Conservation (phyloP, 228 moss, liverwort and hornwort genomes). For the Sphagnum magellanicum region DNA sequence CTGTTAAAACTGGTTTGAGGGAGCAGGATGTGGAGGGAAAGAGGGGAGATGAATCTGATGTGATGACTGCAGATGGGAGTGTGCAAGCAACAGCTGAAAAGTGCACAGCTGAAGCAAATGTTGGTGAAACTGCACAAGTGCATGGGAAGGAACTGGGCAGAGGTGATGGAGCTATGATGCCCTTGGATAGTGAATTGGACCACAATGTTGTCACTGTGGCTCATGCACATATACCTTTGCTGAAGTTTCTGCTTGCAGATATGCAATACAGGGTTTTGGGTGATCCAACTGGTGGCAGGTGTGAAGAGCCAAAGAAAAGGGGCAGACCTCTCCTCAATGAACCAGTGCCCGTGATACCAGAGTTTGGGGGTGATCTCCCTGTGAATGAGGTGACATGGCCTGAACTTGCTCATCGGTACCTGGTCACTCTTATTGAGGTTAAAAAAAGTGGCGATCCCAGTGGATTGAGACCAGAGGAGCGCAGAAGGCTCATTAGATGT, state of each 20-base stretch:
- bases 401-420: slow-evolving; percentile 86
- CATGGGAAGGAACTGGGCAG: slow-evolving; percentile 10
- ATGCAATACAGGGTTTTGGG: slow-evolving; percentile 59
- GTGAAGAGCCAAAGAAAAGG: slow-evolving; percentile 65
- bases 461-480: slow-evolving; percentile 62
- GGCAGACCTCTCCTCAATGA: slow-evolving; percentile 70
- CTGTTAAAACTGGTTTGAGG: slow-evolving; percentile 11
- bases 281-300: slow-evolving; percentile 49
- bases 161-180: slow-evolving; percentile 6
- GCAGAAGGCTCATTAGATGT: slow-evolving; percentile 66
- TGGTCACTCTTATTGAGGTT: slow-evolving; percentile 52
- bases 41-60: background rate
- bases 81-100: slow-evolving; percentile 8
- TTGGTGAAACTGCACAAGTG: slow-evolving; percentile 5
- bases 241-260: slow-evolving; percentile 75
- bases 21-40: slow-evolving; percentile 9
- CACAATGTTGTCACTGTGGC: slow-evolving; percentile 50
- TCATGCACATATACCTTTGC: slow-evolving; percentile 68
- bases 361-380: slow-evolving; percentile 70
- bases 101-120: slow-evolving; percentile 11
- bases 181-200: slow-evolving; percentile 25
- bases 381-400: slow-evolving; percentile 90
- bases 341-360: slow-evolving; percentile 47
- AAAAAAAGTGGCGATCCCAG: slow-evolving; percentile 58
- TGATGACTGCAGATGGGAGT: slow-evolving; percentile 6